These are phyloP conservation scores for Xylaria sp. DNA, from an alignment of 2,329 filamentous ascomycete genomes.

Conservation along the genomic window DNA sequence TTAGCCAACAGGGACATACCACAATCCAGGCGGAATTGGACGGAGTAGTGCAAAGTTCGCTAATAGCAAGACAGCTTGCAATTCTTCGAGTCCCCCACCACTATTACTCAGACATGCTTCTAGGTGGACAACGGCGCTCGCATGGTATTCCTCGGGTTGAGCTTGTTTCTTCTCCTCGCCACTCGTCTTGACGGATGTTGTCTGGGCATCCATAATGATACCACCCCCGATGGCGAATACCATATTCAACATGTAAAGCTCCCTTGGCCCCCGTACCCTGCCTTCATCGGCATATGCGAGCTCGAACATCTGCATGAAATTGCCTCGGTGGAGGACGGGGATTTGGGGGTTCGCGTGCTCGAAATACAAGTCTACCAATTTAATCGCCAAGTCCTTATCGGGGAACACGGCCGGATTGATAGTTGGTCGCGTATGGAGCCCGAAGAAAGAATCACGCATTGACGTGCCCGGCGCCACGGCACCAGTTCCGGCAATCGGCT, in stretches of 20 bases:
- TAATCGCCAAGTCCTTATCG: conserved; percentile 70
- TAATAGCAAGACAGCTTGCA: conserved; percentile 89
- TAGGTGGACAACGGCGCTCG: conserved; percentile 88
- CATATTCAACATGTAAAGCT: conserved; percentile 95
- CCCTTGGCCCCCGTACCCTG: conserved; percentile 70
- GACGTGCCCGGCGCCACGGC: conserved; percentile 66
- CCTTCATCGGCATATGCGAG: conserved; percentile 73
- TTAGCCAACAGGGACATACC: conserved; percentile 51
- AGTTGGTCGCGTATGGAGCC: conserved; percentile 86
- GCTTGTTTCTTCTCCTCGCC: conserved; percentile 50
- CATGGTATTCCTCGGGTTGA: conserved; percentile 94
- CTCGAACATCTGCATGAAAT: conserved; percentile 89
- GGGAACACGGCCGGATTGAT: conserved; percentile 88
- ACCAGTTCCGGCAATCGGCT: conserved; percentile 50
- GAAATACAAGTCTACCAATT: conserved; percentile 83
- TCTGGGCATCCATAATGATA: conserved; percentile 74
- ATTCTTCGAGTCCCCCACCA: conserved; percentile 86
- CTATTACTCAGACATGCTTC: conserved; percentile 84
- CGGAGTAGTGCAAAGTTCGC: conserved; percentile 89
- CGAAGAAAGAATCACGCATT: conserved; percentile 96
- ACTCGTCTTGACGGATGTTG: conserved; percentile 43
- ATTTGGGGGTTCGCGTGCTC: conserved; percentile 97
- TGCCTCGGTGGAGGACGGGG: conserved; percentile 83
- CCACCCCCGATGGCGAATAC: conserved; percentile 95
- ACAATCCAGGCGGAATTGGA: conserved; percentile 89